Evolutionary conservation across 441 rosid genomes (phyloP), one percentile per base, ranked within the genome.

Genomic region (Adansonia madagascariensis): DNA sequence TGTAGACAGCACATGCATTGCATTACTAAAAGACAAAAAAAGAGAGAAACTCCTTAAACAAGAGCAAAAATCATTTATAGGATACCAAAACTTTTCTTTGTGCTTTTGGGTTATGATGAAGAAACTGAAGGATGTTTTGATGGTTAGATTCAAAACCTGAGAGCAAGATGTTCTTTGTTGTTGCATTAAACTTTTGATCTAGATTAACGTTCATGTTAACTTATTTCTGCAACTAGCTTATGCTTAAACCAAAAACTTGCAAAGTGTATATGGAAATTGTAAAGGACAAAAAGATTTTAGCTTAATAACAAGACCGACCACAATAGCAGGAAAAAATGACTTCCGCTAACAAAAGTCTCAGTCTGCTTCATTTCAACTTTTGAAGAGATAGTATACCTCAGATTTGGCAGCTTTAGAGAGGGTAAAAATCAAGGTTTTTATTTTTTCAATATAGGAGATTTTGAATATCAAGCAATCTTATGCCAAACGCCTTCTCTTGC

Each of bases 241-340:
- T 31, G 27, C 44, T 52, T 53, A 52, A 71, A 71, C 61, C 10
- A 49, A 22, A 49, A 68, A 70, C 60, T 70, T 49, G 22, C 15
- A 50, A 50, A 7, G 14, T 24, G 6, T 14, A 27, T 24, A 70
- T 49, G 50, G 44, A 70, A 47, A 27, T 47, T 47, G 20, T 14
- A 24, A 14, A 4, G 4, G 6, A 49, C 39, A 35, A 27, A 50
- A 49, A 14, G 14, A 27, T 3, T 46, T 65, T 43, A 14, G 59
- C 41, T 69, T 49, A 69, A 15, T 24, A 56, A 43, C 4, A 12
- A 50, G 44, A 50, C 22, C 15, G 44, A 69, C 41, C 22, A 49
- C 44, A 69, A 7, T 24, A 14, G 57, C 14, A 49, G 8, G 2
- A 69, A 14, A 11, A 47, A 69, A 50, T 12, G 59, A 69, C 44